These are phyloP conservation scores for Ogataea nakhonphanomensis DNA, from an alignment of 805 yeast genomes.

Conservation along the genomic window DNA sequence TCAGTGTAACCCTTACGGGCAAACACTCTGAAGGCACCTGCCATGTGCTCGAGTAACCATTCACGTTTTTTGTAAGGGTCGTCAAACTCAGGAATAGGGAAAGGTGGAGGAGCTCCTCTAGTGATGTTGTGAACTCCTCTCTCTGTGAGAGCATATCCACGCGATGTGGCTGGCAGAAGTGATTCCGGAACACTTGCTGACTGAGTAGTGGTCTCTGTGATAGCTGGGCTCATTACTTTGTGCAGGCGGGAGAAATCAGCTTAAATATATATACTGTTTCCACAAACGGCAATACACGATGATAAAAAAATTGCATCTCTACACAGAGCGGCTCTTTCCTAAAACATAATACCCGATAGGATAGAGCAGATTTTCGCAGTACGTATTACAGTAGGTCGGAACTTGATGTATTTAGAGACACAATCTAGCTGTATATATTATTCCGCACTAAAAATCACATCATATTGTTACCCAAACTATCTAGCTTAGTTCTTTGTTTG, in stretches of 20 bases:
- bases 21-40: constrained; percentile 79
- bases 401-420: no score
- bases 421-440: no score
- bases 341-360: neutral
- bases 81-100: constrained; percentile 49
- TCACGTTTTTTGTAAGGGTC: constrained; percentile 47
- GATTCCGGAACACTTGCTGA: constrained; percentile 22
- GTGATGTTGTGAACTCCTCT: constrained; percentile 63
- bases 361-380: no score
- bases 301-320: constrained; percentile 3
- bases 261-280: constrained; percentile 2
- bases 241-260: neutral
- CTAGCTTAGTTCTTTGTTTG: constrained; percentile 51
- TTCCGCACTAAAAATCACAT: neutral
- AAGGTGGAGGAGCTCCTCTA: constrained; percentile 49
- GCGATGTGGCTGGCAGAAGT: constrained; percentile 33
- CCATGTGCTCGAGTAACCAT: constrained; percentile 69
- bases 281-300: constrained; percentile 7
- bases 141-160: constrained; percentile 39
- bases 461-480: constrained; percentile 39
- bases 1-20: constrained; percentile 75
- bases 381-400: no score
- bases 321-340: constrained; percentile 1
- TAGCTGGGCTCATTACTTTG: constrained; percentile 15
- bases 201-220: constrained; percentile 13